phyloP scores from a whole-genome alignment of 129 eudicot species.

The Centrapalus pauciflorus region DNA sequence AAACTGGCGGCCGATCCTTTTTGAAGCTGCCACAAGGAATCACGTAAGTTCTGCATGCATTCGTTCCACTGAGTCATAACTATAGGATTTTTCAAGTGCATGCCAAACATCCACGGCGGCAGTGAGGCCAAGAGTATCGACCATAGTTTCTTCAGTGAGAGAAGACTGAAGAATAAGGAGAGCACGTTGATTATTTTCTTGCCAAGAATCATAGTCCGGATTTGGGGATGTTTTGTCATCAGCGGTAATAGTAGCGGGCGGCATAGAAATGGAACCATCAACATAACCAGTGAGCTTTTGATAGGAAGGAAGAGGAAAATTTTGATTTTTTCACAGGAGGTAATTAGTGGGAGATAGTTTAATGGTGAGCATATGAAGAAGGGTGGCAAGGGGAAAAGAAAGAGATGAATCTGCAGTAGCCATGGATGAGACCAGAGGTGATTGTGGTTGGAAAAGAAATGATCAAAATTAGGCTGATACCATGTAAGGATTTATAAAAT shows the following conservation, averaged over 20 bases:
- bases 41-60: neutral
- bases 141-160: neutral
- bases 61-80: too few species aligned
- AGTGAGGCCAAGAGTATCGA: neutral
- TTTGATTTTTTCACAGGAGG: too few species aligned
- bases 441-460: too few species aligned
- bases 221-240: neutral
- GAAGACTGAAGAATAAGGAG: neutral
- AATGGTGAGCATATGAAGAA: too few species aligned
- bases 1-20: neutral
- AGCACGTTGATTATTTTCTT: neutral
- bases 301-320: too few species aligned
- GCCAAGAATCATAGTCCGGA: neutral
- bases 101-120: neutral
- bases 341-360: too few species aligned
- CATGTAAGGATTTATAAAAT: too few species aligned
- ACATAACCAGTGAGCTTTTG: neutral
- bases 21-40: neutral
- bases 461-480: too few species aligned
- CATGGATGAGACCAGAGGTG: neutral
- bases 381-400: too few species aligned
- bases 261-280: neutral
- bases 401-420: too few species aligned
- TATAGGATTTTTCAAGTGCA: neutral
- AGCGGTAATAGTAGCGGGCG: neutral